Evolutionary conservation across 257 asterid species (phyloP), one percentile per base, ranked within the genome.

Genomic region (Scutellaria galericulata): DNA sequence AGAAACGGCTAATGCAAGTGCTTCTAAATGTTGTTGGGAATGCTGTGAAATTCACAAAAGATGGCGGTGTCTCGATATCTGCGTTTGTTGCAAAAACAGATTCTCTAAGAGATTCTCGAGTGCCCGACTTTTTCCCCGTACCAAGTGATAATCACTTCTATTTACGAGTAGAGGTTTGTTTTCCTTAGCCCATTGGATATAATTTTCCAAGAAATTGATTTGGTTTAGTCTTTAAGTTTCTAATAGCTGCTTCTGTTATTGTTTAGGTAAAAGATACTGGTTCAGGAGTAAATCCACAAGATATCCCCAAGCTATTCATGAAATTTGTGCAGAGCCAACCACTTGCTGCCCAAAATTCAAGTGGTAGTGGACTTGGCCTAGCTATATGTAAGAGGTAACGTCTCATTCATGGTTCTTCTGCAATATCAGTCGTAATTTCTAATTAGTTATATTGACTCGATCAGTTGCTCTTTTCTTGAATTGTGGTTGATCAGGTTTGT

Each of bases 321-420:
- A 95, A 90, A 81, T 95, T 92, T 78, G 96, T 92, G 9, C 96
- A 95, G 82, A 83, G 81, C 63, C 98, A 88, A 80, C 84, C 96
- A 45, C 81, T 77, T 53, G 88, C 85, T 53, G 15, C 91, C 73
- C 90, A 87, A 78, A 90, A 86, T 80, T 73, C 95, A 61, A 81
- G 89, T 64, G 99, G 98, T 59, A 83, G 92, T 78, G 99, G 99
- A 37, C 99, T 95, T 68, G 99, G 99, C 76, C 91, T 95, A 66
- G 99, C 99, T 14, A 91, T 95, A 76, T 87, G 89, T 79, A 95
- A 85, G 81, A 87, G 99, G 99, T 92, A 83, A 62, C 44, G 24
- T 60, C 58, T 75, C 11, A 8, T 63, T 64, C 62, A 7, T 58
- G 42, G 53, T 67, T 42, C 22, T 75, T 68, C 7, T 12, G 59